Evolutionary conservation across 352 stramenopile genomes (phyloP), one percentile per base, ranked within the genome.

Genomic region (Phytophthora cryptogea): DNA sequence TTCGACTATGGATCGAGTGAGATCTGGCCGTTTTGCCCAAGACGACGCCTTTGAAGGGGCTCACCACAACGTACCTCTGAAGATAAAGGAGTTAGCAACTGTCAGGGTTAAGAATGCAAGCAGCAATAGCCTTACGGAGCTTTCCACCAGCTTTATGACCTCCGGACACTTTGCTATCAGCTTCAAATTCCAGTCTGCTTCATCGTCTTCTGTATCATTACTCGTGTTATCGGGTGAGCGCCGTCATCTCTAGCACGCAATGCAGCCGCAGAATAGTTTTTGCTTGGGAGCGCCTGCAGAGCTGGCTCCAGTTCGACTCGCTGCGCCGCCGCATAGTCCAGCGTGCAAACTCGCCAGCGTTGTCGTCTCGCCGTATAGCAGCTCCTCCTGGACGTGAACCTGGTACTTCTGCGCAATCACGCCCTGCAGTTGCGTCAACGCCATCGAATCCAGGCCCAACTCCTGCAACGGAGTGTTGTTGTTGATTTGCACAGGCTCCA

Each of bases 381-480:
- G 82, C 54, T 98, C 89, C 61, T 98, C 95, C 14, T 88, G 89
- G 8, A 98, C 76, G 47, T 97, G 87, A 31, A 96, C 73, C 27
- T 83, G 78, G 76, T 97, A 98, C 53, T 88, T 78, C 35, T 90
- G 78, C 42, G 88, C 80, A 33, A 98, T 82, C 32, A 97, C 83
- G 8, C 96, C 96, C 72, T 98, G 97, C 14, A 99, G 88, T 70
- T 98, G 96, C 35, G 94, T 97, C 27, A 99, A 64, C 7, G 73
- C 91, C 66, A 98, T 91, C 51, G 91, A 98, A 62, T 99, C 95
- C 66, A 99, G 90, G 1, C 89, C 89, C 41, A 84, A 53, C 65
- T 92, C 68, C 41, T 92, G 81, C 47, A 92, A 64, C n/a, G 83
- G 78, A 36, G 66, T 77, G 43, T 72, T 78, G 3, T 74, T 52